Conservation (phyloP, 2,329 filamentous ascomycete species). For the Penicillium sp. region DNA sequence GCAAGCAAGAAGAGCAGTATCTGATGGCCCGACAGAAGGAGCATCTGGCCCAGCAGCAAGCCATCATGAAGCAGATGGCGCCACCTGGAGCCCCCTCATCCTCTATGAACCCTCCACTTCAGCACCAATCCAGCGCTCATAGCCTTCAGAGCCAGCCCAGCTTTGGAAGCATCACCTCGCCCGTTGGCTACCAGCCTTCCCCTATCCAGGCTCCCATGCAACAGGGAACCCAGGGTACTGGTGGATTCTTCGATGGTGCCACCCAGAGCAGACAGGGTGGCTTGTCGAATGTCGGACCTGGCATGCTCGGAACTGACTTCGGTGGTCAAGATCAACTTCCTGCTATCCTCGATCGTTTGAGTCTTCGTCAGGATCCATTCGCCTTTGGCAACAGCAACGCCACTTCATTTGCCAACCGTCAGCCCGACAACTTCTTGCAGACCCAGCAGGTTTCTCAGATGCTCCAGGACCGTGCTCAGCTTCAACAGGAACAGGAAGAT, state of each 20-base stretch:
- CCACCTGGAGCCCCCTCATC: slow-evolving; percentile 58
- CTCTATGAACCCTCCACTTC: slow-evolving; percentile 64
- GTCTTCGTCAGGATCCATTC: slow-evolving; percentile 54
- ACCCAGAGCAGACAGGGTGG: slow-evolving; percentile 46
- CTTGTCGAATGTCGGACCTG: slow-evolving; percentile 38
- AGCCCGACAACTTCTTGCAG: slow-evolving; percentile 50
- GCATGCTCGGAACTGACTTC: slow-evolving; percentile 48
- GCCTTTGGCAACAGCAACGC: slow-evolving; percentile 50
- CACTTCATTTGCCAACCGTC: slow-evolving; percentile 49
- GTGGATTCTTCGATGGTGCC: slow-evolving; percentile 69
- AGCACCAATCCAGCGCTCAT: slow-evolving; percentile 93
- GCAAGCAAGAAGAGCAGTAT: slow-evolving; percentile 98
- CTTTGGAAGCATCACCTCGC: slow-evolving; percentile 92
- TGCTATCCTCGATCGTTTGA: slow-evolving; percentile 66
- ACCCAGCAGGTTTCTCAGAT: slow-evolving; percentile 61
- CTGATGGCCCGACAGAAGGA: slow-evolving; percentile 96
- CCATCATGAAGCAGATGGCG: slow-evolving; percentile 72
- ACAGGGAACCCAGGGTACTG: slow-evolving; percentile 56
- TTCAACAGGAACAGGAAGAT: slow-evolving; percentile 64
- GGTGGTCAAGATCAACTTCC: slow-evolving; percentile 73
- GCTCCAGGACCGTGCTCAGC: slow-evolving; percentile 61
- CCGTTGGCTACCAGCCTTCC: slow-evolving; percentile 67
- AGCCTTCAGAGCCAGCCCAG: slow-evolving; percentile 97
- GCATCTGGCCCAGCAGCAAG: slow-evolving; percentile 83
- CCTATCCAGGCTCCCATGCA: slow-evolving; percentile 61